Base-by-base conservation (phyloP, 2,329 filamentous ascomycete species). In the Plenodomus tracheiphilus region DNA sequence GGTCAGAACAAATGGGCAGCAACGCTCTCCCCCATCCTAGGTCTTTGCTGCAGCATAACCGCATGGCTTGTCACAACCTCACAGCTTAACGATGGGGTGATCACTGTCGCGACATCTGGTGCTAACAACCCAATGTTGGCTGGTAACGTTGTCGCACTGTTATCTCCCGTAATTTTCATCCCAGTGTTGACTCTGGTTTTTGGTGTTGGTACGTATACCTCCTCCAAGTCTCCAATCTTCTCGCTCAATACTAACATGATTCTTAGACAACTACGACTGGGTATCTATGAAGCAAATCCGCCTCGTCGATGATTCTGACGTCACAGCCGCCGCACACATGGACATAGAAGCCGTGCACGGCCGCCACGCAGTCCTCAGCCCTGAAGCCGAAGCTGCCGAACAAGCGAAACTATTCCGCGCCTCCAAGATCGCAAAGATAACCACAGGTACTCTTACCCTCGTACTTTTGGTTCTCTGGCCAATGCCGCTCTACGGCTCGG, bases 401-500 rank as follows among this genome's bases (percentile, higher is more conserved):
- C 70, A 75, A 58, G 65, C 64, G 19, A 72, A 75, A 34, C 70
- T 80, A 1, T 57, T 70, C 32, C 72, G 72, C 11, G 73, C 76
- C 7, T 73, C 75, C 22, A 77, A 75, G 53, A 81, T 83, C 57
- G 81, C 83, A 0, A 78, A 82, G 39, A 74, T 71, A 15, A 70
- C 84, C 36, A 88, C 86, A 1, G 76, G 83, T 1, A 69, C 79
- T 50, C 77, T 90, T 75, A 89, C 89, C 0, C 54, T 96, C 0
- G 77, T 84, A 0, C 78, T 96, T 43, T 76, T 96, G 0, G 79
- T 96, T 1, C 81, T 96, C 15, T 96, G 91, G 91, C 91, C 91
- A 0, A 93, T 96, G 81, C 91, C 91, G 0, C 85, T 96, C 81
- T 96, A 94, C 65, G 91, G 90, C 16, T 81, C 81, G 0, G 82